Base-by-base conservation (phyloP, 352 stramenopile genomes). In the Phytophthora sansomeana region DNA sequence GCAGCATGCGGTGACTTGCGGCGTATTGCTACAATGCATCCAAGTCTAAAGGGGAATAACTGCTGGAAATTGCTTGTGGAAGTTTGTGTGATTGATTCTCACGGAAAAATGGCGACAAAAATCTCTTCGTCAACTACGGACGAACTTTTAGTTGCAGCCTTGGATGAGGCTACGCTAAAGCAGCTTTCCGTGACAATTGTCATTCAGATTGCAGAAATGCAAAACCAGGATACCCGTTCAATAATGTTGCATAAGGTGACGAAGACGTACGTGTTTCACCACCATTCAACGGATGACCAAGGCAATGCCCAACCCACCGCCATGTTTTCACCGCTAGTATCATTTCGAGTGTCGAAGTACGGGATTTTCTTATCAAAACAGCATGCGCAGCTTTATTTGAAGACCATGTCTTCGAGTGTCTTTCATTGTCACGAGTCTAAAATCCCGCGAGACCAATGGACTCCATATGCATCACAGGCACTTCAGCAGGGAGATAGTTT, bases 261-360 rank as follows among this genome's bases (percentile, higher is more conserved):
- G 1, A 87, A 87, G 54, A 52, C 35, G 17, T 89, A 83, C 28
- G 19, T 62, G 14, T 82, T 87, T 59, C 73, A 81, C 19, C 29
- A 77, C 42, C 36, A 63, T 24, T 58, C 67, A 14, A 73, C 64
- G 5, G 65, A 59, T 51, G 36, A 42, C 30, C 30, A 52, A 6
- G 32, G 43, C 29, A 16, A 11, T n/a, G 0, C 6, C 48, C 13
- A 30, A 30, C 32, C 14, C 39, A 30, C 48, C 6, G 38, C 33
- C 13, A 4, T 30, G 10, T 47, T 78, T 1, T 64, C 69, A 16
- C 50, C 61, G 17, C 42, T 74, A 26, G 1, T 66, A 11, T 57
- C 38, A 5, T 75, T 70, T 58, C 72, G 69, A 28, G 24, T 85
- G 14, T 35, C 41, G 24, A 56, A 58, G 29, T 81, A 76, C 43